phyloP scores from a whole-genome alignment of 148 eudicot species.

The Nepenthes gracilis region DNA sequence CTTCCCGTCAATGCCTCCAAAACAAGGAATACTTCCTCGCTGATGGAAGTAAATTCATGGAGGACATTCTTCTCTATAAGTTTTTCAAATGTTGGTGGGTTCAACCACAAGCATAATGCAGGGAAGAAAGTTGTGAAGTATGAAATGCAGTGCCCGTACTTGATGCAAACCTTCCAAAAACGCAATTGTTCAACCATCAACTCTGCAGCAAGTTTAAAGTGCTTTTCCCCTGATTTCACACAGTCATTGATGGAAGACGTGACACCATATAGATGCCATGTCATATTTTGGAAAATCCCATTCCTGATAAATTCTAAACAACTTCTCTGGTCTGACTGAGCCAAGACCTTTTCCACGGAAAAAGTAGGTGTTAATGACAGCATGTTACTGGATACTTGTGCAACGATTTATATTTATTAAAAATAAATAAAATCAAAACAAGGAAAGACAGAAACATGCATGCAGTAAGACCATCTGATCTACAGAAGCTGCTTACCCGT shows the following conservation, averaged over 20 bases:
- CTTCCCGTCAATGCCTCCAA: constrained; percentile 44
- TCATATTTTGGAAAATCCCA: constrained; percentile 52
- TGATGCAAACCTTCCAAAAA: constrained; percentile 81
- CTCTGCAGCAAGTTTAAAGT: constrained; percentile 51
- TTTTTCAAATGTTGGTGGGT: constrained; percentile 48
- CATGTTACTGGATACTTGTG: background rate
- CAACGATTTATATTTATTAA: background rate
- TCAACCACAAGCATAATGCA: constrained; percentile 70
- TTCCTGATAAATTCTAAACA: constrained; percentile 42
- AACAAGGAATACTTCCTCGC: constrained; percentile 60
- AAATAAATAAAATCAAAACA: constrained; percentile 6
- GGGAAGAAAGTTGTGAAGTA: constrained; percentile 57
- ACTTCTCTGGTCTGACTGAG: constrained; percentile 47
- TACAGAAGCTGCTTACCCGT: constrained; percentile 32
- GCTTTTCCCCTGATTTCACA: constrained; percentile 48
- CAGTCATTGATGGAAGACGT: constrained; percentile 53
- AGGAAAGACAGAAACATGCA: background rate
- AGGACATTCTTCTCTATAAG: constrained; percentile 40
- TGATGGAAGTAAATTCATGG: constrained; percentile 48
- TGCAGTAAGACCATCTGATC: background rate
- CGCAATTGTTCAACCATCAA: constrained; percentile 75
- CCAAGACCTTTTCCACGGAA: constrained; percentile 47
- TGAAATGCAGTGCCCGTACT: constrained; percentile 54
- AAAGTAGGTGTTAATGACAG: background rate
- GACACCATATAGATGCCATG: constrained; percentile 59